Evolutionary conservation across 331 rosid species (phyloP).

Genomic region (Erythrophleum ivorense): DNA sequence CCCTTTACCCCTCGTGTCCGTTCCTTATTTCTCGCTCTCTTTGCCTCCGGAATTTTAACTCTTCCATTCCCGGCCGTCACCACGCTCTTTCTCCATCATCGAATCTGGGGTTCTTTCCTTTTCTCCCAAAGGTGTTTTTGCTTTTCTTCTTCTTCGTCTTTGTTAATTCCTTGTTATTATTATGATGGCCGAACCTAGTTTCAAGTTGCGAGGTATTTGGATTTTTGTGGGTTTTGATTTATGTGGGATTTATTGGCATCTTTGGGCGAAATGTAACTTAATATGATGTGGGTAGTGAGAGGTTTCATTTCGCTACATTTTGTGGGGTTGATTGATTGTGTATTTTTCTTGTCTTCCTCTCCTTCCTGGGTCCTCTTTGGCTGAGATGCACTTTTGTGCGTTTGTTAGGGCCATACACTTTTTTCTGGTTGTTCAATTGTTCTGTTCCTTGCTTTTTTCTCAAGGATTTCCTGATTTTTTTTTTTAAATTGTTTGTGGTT

Average conservation of each 20-base stretch:
- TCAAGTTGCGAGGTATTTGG: neutral
- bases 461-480: neutral
- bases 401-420: neutral
- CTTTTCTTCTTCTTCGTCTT: constrained; percentile 3
- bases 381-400: neutral
- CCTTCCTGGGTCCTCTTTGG: neutral
- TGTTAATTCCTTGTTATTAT: neutral
- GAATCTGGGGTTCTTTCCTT: constrained; percentile 58
- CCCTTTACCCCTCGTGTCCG: constrained; percentile 39
- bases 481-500: constrained; percentile 1
- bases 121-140: constrained; percentile 40
- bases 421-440: constrained; percentile 3
- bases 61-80: constrained; percentile 39
- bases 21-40: neutral
- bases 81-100: neutral
- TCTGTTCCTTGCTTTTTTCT: neutral
- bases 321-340: constrained; percentile 13
- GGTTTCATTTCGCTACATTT: constrained; percentile 3
- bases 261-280: neutral
- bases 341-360: neutral
- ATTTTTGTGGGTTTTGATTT: constrained; percentile 13
- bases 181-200: neutral
- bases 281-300: neutral
- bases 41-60: neutral
- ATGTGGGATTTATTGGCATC: neutral